Conservation (phyloP, 192 early-diverging fungal genomes). For the Phycomyces nitens region DNA sequence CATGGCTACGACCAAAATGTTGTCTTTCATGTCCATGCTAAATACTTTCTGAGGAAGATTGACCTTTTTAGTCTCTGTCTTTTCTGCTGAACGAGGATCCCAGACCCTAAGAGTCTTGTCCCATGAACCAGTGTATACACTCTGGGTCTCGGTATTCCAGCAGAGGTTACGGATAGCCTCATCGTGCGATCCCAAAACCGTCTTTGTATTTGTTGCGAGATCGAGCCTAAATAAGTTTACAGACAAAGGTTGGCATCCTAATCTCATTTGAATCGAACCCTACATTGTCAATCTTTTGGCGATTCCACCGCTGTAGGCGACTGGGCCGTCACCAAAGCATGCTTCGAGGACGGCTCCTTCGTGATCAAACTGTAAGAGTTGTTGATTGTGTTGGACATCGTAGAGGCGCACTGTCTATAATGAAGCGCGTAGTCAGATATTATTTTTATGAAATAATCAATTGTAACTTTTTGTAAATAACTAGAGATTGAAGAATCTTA, state of each 20-base stretch:
- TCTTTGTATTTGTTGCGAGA: conserved; percentile 49
- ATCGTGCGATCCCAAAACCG: conserved; percentile 74
- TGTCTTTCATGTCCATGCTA: conserved; percentile 71
- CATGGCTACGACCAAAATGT: conserved; percentile 79
- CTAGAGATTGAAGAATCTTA: conserved; percentile 26
- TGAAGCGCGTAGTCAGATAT: not conserved
- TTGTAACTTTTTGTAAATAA: not conserved
- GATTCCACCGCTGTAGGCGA: conserved; percentile 73
- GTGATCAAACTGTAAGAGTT: conserved; percentile 56
- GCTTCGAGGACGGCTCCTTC: conserved; percentile 75
- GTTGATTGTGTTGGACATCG: conserved; percentile 62
- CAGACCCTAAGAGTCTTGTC: conserved; percentile 80
- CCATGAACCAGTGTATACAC: conserved; percentile 88
- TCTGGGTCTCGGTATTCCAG: conserved; percentile 54
- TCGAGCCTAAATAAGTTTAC: conserved; percentile 55
- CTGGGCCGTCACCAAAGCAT: conserved; percentile 58
- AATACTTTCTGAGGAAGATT: conserved; percentile 76
- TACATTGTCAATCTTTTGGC: conserved; percentile 66
- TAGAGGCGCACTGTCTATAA: conserved; percentile 77
- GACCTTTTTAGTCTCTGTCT: conserved; percentile 34
- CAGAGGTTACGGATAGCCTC: conserved; percentile 70
- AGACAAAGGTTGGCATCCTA: not conserved
- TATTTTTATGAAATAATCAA: no score
- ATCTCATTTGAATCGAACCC: not conserved
- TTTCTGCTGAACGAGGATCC: conserved; percentile 57